phyloP scores from a whole-genome alignment of 805 yeast species.

The Myxozyma kluyveri region DNA sequence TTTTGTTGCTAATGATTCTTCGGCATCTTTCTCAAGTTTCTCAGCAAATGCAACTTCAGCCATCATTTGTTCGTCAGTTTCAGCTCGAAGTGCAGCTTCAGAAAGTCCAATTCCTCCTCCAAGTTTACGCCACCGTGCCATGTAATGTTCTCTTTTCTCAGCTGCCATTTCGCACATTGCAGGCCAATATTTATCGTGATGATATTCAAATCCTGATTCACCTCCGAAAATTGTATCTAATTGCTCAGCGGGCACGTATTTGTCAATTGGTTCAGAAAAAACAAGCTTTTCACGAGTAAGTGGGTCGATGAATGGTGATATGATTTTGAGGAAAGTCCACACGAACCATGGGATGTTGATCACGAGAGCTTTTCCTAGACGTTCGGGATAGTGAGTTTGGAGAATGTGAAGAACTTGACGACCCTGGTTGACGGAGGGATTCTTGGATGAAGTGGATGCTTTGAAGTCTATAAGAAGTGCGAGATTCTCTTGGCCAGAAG shows the following conservation, averaged over 20 bases:
- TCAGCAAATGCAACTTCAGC: conserved; percentile 13
- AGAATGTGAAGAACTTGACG: conserved; percentile 88
- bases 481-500: conserved; percentile 90
- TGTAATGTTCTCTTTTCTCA: conserved; percentile 58
- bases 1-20: background rate
- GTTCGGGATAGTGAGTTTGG: conserved; percentile 96
- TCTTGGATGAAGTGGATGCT: conserved; percentile 67
- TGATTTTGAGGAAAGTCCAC: conserved; percentile 85
- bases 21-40: conserved; percentile 12
- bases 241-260: conserved; percentile 78
- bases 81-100: conserved; percentile 74
- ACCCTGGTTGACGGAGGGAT: conserved; percentile 87
- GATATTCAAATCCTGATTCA: conserved; percentile 73
- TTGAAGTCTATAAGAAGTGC: conserved; percentile 92
- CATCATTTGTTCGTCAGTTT: conserved; percentile 17
- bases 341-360: conserved; percentile 94
- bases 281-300: conserved; percentile 90
- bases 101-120: conserved; percentile 76
- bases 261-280: conserved; percentile 80
- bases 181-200: conserved; percentile 79
- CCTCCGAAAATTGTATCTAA: conserved; percentile 87
- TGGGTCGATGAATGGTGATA: conserved; percentile 95
- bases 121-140: conserved; percentile 64
- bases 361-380: conserved; percentile 87
- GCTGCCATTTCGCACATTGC: conserved; percentile 59